phyloP scores from a whole-genome alignment of 2,329 filamentous ascomycete species.

The Epichloe bromicola region DNA sequence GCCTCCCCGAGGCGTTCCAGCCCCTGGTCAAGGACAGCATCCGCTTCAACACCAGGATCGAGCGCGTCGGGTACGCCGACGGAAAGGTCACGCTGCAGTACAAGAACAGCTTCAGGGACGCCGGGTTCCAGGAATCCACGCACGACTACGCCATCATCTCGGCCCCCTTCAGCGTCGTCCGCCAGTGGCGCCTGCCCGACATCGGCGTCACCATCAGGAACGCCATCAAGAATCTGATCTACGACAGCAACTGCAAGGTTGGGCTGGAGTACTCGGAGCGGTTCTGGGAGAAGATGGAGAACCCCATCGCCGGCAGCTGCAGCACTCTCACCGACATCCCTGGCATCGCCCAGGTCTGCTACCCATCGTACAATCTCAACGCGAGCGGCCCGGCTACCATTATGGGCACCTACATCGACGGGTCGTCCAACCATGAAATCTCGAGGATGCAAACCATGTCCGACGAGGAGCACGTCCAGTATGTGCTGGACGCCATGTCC shows the following conservation, averaged over 20 bases:
- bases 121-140: constrained; percentile 30
- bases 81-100: constrained; percentile 45
- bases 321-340: constrained; percentile 43
- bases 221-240: constrained; percentile 34
- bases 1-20: constrained; percentile 42
- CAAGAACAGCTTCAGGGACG: constrained; percentile 29
- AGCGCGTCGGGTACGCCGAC: constrained; percentile 40
- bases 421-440: constrained; percentile 22
- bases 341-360: constrained; percentile 49
- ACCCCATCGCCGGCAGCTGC: constrained; percentile 52
- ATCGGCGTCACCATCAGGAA: constrained; percentile 29
- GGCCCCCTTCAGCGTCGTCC: constrained; percentile 50
- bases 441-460: constrained; percentile 28
- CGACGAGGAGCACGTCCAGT: constrained; percentile 48
- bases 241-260: constrained; percentile 40
- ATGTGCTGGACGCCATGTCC: constrained; percentile 51
- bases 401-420: constrained; percentile 44
- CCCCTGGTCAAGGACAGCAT: constrained; percentile 46
- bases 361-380: constrained; percentile 55
- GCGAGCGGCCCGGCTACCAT: constrained; percentile 48
- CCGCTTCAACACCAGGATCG: constrained; percentile 42
- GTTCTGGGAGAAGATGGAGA: constrained; percentile 39
- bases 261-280: constrained; percentile 56
- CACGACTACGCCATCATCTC: constrained; percentile 58
- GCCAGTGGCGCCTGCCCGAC: constrained; percentile 44